phyloP scores from a whole-genome alignment of 2,329 filamentous ascomycete species.

The Huntiella savannae region DNA sequence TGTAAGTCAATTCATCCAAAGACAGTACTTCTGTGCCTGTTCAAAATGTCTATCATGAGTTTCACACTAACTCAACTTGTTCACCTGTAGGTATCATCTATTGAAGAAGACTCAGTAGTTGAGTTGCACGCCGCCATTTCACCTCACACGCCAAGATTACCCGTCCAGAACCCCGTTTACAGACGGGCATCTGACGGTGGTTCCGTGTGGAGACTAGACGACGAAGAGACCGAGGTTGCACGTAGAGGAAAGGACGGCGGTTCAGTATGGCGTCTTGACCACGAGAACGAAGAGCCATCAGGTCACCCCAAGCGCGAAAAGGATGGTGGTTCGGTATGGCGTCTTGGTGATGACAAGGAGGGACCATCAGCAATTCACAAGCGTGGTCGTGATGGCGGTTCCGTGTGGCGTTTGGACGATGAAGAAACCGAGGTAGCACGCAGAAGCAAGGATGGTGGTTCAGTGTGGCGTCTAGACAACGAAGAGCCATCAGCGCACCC shows the following conservation, averaged over 20 bases:
- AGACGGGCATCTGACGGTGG: neutral
- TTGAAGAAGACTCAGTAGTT: conserved; percentile 4
- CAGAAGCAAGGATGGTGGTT: neutral
- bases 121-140: conserved; percentile 1
- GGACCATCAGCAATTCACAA: neutral
- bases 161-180: neutral
- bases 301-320: neutral
- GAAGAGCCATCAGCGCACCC: neutral
- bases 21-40: conserved; percentile 27
- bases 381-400: neutral
- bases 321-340: neutral
- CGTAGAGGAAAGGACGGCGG: neutral
- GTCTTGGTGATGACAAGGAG: neutral
- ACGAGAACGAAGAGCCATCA: neutral
- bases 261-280: neutral
- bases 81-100: conserved; percentile 8
- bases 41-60: neutral
- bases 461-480: neutral
- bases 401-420: neutral
- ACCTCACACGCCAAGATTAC: neutral
- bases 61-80: neutral
- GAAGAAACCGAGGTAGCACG: neutral
- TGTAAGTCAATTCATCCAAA: conserved; percentile 20
- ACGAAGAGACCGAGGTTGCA: neutral
- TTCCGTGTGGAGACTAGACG: conserved; percentile 4